phyloP scores from a whole-genome alignment of 495 filamentous ascomycete species.

The Aspergillus saccharolyticus region DNA sequence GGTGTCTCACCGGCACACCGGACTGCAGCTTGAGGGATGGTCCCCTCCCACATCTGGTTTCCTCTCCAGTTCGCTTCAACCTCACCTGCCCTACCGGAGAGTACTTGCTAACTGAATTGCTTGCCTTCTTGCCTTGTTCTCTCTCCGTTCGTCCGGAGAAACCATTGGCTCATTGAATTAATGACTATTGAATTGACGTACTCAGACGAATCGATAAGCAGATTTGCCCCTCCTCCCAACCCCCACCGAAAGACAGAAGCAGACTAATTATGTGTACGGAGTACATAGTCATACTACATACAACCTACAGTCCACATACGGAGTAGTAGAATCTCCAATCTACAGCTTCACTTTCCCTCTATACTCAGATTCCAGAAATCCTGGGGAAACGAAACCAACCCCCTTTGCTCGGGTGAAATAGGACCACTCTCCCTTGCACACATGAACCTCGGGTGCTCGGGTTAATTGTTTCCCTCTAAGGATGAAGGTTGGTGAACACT shows the following conservation, averaged over 20 bases:
- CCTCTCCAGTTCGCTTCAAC: slow-evolving; percentile 2
- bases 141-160: slow-evolving; percentile 5
- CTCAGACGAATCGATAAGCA: neutral
- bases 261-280: too few species aligned
- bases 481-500: neutral
- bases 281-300: too few species aligned
- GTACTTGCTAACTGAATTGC: too few species aligned
- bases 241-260: neutral
- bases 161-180: neutral
- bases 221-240: neutral
- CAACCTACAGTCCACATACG: too few species aligned
- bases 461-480: slow-evolving; percentile 11
- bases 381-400: slow-evolving; percentile 7
- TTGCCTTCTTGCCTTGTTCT: neutral
- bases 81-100: too few species aligned
- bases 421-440: slow-evolving; percentile 1
- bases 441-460: slow-evolving; percentile 22
- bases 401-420: slow-evolving; percentile 20
- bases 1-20: slow-evolving; percentile 26
- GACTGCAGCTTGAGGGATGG: slow-evolving; percentile 12
- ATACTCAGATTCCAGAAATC: neutral
- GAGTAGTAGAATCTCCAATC: neutral
- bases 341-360: neutral
- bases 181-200: neutral
- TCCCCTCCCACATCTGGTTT: neutral